Base-by-base conservation (phyloP, 2,329 filamentous ascomycete genomes). In the Aaosphaeria pasadenensis region DNA sequence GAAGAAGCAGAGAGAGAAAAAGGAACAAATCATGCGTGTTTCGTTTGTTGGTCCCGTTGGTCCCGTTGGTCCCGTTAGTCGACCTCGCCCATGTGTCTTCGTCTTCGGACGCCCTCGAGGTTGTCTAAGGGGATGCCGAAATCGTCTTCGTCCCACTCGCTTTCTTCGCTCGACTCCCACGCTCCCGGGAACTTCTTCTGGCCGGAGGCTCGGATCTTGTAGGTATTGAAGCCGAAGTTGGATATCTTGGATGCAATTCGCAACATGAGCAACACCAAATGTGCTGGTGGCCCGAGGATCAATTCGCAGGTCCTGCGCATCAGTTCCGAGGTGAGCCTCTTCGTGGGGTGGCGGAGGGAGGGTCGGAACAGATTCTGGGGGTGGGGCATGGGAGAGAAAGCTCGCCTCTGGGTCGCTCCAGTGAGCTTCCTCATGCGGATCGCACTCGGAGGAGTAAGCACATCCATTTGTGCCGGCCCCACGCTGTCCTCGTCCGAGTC, bases 231-330 rank as follows among this genome's bases (percentile, higher is more conserved):
- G 32, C 62, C 59, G 42, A 67, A 65, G 41, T 71, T 71, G 1
- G 85, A 80, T 52, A 96, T 89, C 52, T 82, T 84, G 0, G 88
- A 85, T 1, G 91, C 89, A 48, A 96, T 89, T 47, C 84, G 84
- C 4, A 96, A 79, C 78, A 96, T 91, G 38, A 95, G 75, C 29
- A 83, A 78, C 33, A 95, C 81, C 2, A 95, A 79, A 58, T 91
- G 84, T 32, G 86, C 82, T 0, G 91, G 90, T n/a, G 90, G 90
- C 0, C 88, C 84, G 11, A 96, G 74, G 4, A 95, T 78, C 30
- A 94, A 79, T 44, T 88, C 84, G 53, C 82, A 85, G 0, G 90
- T 91, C 70, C 89, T 91, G 47, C 86, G 82, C 29, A 95, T 79
- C 30, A 95, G 80, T 3, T 84, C 80, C 44, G 82, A 74, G 4